A percentile compares a stretch with the other conserved stretches of the same genome.
Evolutionary conservation across 1,284 basidiomycete species (phyloP).

Genomic region (Ceratobasidium theobromae): DNA sequence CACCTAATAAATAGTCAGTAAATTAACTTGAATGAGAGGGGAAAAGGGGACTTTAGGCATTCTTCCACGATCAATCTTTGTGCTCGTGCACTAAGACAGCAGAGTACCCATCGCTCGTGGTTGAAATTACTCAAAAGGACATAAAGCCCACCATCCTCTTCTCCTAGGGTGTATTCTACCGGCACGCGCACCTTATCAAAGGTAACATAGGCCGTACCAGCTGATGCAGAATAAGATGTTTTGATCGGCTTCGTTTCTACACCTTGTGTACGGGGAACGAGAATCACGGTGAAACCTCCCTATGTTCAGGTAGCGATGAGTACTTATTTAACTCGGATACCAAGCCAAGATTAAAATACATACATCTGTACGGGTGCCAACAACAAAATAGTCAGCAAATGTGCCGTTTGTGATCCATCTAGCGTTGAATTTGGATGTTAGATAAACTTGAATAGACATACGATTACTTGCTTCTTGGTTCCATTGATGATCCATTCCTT

Average conservation of each 20-base stretch:
- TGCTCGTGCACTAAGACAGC: conserved; percentile 66
- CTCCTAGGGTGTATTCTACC: conserved; percentile 81
- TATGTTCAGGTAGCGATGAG: conserved; percentile 44
- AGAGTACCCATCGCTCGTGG: conserved; percentile 78
- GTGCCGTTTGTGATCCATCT: conserved; percentile 95
- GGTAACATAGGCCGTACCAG: conserved; percentile 76
- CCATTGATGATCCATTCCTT: conserved; percentile 80
- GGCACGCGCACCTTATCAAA: conserved; percentile 88
- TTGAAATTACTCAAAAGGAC: conserved; percentile 76
- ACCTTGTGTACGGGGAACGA: conserved; percentile 74
- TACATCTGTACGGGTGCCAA: conserved; percentile 69
- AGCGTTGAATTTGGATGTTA: conserved; percentile 20
- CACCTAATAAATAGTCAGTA: conserved; percentile 50
- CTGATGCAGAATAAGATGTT: conserved; percentile 74
- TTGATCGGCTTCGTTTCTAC: conserved; percentile 86
- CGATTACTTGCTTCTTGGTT: conserved; percentile 57
- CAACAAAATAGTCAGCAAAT: conserved; percentile 57
- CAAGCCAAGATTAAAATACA: conserved; percentile 28
- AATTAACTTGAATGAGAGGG: conserved; percentile 21
- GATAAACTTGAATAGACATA: not conserved
- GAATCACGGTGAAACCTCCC: conserved; percentile 82
- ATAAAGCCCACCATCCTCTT: conserved; percentile 77
- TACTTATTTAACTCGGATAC: not conserved
- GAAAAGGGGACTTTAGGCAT: conserved; percentile 59
- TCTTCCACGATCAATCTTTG: conserved; percentile 72